These are phyloP conservation scores for Pittosporum tobira DNA, from an alignment of 129 eudicot genomes.

Conservation along the genomic window DNA sequence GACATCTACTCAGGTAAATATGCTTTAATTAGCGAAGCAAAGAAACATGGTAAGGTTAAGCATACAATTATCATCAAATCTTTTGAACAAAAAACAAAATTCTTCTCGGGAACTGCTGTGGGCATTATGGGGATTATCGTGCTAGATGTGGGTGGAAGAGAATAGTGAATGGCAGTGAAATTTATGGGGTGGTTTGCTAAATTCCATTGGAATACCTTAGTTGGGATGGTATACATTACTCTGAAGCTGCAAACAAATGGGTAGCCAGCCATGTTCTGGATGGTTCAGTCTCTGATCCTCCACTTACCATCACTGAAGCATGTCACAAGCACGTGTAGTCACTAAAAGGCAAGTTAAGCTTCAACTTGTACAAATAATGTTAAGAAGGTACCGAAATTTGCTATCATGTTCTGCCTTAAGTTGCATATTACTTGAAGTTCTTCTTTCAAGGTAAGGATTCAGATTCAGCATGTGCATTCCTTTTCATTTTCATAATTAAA, in stretches of 20 bases:
- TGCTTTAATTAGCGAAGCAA: conserved; percentile 39
- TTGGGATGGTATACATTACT: conserved; percentile 55
- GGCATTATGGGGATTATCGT: conserved; percentile 14
- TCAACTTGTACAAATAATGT: background rate
- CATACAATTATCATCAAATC: background rate
- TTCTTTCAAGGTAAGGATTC: too few relatives aligned
- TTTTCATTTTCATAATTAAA: too few relatives aligned
- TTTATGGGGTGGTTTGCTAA: conserved; percentile 18
- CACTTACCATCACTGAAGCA: conserved; percentile 23
- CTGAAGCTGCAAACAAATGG: conserved; percentile 54
- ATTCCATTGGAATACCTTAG: conserved; percentile 33
- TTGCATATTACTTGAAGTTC: too few relatives aligned
- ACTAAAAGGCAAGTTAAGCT: background rate
- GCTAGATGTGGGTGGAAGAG: conserved; percentile 18
- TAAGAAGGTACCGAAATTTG: background rate
- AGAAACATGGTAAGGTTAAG: conserved; percentile 29
- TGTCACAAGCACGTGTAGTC: conserved; percentile 12
- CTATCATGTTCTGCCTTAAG: too few relatives aligned
- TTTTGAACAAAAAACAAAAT: background rate
- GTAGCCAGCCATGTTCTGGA: conserved; percentile 28
- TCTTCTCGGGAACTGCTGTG: conserved; percentile 36
- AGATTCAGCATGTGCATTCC: too few relatives aligned
- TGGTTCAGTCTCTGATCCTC: conserved; percentile 32
- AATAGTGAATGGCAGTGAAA: conserved; percentile 14
- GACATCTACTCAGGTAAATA: conserved; percentile 51